phyloP scores from a whole-genome alignment of 2,329 filamentous ascomycete genomes.

The Colletotrichum sp. region DNA sequence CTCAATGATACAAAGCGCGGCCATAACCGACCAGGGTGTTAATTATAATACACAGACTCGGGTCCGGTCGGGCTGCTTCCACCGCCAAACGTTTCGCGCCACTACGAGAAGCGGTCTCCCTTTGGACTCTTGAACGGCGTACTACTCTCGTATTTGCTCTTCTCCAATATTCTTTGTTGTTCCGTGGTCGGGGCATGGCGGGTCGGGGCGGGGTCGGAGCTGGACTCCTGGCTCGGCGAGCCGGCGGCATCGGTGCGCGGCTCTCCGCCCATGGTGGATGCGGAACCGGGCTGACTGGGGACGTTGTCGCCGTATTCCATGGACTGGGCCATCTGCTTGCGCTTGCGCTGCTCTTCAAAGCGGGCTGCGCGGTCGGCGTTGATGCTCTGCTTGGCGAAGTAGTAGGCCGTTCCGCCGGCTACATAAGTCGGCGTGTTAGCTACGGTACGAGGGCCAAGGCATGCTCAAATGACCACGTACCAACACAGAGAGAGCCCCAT shows the following conservation, averaged over 20 bases:
- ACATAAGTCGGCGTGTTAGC: conserved; percentile 12
- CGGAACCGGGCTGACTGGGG: conserved; percentile 36
- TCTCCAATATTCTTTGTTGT: conserved; percentile 70
- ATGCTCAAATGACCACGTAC: conserved; percentile 51
- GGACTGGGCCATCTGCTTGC: conserved; percentile 64
- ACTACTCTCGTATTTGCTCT: conserved; percentile 87
- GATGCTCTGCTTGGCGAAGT: conserved; percentile 93
- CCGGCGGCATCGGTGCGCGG: conserved; percentile 62
- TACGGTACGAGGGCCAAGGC: neutral
- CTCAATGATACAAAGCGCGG: conserved; percentile 11
- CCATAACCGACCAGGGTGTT: neutral
- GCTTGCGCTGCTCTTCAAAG: conserved; percentile 69
- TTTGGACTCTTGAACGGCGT: conserved; percentile 78
- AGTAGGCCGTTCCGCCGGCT: conserved; percentile 93
- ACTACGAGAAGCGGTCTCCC: conserved; percentile 81
- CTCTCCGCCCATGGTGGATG: conserved; percentile 47
- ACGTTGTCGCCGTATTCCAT: conserved; percentile 54
- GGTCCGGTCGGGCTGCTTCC: neutral
- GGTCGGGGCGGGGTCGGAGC: conserved; percentile 83
- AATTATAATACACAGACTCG: conserved; percentile 13
- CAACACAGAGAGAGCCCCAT: conserved; percentile 87
- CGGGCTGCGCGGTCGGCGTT: conserved; percentile 84
- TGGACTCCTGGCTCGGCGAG: conserved; percentile 75
- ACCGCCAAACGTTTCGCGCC: neutral
- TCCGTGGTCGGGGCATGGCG: conserved; percentile 79